These are phyloP conservation scores for Calocera cornea DNA, from an alignment of 768 basidiomycete species.

Conservation along the genomic window DNA sequence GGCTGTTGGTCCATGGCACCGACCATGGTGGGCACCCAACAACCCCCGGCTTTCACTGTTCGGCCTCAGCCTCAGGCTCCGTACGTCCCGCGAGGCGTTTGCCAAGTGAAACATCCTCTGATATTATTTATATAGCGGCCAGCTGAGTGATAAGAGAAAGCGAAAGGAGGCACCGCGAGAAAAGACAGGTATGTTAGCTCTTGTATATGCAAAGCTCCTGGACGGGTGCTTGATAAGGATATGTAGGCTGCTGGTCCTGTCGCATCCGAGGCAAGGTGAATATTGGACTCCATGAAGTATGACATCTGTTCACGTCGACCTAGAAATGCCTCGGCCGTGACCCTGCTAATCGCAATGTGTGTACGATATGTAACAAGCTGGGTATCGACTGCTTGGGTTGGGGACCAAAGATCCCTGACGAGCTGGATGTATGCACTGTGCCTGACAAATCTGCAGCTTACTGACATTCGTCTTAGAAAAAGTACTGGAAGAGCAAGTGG, in stretches of 20 bases:
- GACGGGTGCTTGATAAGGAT: not conserved
- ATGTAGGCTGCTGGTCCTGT: not conserved
- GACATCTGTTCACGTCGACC: not conserved
- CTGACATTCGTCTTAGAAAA: not conserved
- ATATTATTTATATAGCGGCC: not conserved
- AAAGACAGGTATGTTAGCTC: not conserved
- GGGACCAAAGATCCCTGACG: slow-evolving; percentile 56
- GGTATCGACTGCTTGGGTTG: slow-evolving; percentile 74
- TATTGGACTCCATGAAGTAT: not conserved
- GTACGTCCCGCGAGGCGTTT: not conserved
- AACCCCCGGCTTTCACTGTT: not conserved
- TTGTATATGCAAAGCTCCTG: not conserved
- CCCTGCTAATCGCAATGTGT: not conserved
- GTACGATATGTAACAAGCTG: slow-evolving; percentile 44
- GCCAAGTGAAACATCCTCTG: not conserved
- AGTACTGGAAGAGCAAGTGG: slow-evolving; percentile 1
- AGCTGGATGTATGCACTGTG: not conserved
- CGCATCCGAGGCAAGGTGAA: not conserved
- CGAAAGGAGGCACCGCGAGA: slow-evolving; percentile 1
- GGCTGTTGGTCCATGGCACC: not conserved
- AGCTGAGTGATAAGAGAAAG: not conserved
- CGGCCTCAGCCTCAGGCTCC: not conserved
- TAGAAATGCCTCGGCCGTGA: not conserved
- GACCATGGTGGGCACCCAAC: not conserved
- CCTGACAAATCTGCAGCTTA: not conserved